A percentile compares a stretch with the other conserved stretches of the same genome.
These are phyloP conservation scores for Plasmodium relictum DNA, from an alignment of 169 alveolate genomes.

Conservation along the genomic window DNA sequence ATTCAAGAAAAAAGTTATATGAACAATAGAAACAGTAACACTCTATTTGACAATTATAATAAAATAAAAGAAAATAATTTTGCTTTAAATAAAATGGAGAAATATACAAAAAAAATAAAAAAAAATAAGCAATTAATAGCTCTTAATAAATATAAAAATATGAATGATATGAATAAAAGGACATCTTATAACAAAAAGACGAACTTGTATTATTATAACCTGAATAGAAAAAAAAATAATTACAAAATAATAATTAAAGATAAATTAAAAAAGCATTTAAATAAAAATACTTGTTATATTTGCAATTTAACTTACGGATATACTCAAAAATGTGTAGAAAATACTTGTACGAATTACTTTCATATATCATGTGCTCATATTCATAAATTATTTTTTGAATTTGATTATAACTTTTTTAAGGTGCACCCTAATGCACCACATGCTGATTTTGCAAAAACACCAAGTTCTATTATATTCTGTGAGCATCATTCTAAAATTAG, in stretches of 20 bases:
- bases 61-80: not conserved
- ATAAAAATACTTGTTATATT: constrained; percentile 48
- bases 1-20: too few species aligned
- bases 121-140: constrained; percentile 22
- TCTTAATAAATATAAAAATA: not conserved
- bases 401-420: constrained; percentile 67
- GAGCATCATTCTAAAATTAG: constrained; percentile 51
- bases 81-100: constrained; percentile 3
- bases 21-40: too few species aligned
- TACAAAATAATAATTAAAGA: constrained; percentile 68
- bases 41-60: too few species aligned
- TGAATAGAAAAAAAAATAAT: constrained; percentile 40
- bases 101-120: constrained; percentile 1
- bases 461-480: constrained; percentile 51
- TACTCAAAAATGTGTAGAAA: constrained; percentile 74
- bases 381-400: constrained; percentile 61
- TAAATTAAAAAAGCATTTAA: constrained; percentile 57
- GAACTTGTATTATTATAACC: constrained; percentile 27
- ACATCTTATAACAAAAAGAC: not conserved
- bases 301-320: constrained; percentile 71
- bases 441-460: constrained; percentile 15
- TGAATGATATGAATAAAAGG: constrained; percentile 5
- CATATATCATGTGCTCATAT: constrained; percentile 69
- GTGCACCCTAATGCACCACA: constrained; percentile 25
- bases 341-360: constrained; percentile 39